Evolutionary conservation across 495 filamentous ascomycete genomes (phyloP), one percentile per base, ranked within the genome.

Genomic region (Trichoderma virens): DNA sequence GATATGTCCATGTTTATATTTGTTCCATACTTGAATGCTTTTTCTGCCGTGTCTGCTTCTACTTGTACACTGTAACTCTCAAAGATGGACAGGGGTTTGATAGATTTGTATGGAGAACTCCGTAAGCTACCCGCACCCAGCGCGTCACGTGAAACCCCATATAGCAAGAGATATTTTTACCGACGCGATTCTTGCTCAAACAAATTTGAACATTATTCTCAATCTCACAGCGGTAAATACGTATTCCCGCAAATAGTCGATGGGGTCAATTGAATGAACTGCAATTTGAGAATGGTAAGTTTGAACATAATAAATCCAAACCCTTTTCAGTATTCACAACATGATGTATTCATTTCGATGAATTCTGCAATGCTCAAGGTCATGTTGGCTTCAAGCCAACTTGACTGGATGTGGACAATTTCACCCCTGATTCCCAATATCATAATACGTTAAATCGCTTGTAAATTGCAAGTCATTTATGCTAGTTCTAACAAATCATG

Each of bases 281-380:
- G 28, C 23, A 13, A 16, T 28, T 14, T 14, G 2, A 3, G 9
- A 14, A 35, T 14, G 59, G 59, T 61, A 35, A 35, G 59, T 61
- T 34, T 34, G 6, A 60, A n/a, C 25, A 61, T 14, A 18, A 34
- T 5, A n/a, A 9, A n/a, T 14, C 13, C 1, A 2, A 28, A 7
- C 59, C 30, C 25, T 13, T 61, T 23, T 18, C 31, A 5, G 1
- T 18, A 9, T 2, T 2, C n/a, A 9, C 39, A 38, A 20, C 27
- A 63, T 63, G 61, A 63, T 63, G 61, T 16, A 56, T 63, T 63
- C 61, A 63, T 47, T 28, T 30, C 41, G 28, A 47, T 63, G 61
- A 63, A 63, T 63, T 63, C 61, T 63, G 61, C 61, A 63, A 63
- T 63, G 25, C 61, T 63, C 18, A 63, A 38, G 39, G 39, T 23